phyloP scores from a whole-genome alignment of 1,139 yeast genomes.

The Martiniozyma asiatica region DNA sequence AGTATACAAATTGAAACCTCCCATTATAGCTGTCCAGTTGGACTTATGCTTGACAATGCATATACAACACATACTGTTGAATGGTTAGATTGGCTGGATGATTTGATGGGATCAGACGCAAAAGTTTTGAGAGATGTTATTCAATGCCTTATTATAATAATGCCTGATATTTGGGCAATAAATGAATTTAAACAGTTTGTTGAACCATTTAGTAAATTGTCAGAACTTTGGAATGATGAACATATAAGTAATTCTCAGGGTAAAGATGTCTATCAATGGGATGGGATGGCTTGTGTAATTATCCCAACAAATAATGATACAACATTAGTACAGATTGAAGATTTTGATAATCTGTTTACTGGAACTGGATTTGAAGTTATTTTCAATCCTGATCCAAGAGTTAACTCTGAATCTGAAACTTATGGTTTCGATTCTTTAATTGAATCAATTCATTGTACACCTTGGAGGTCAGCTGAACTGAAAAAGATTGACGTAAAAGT shows the following conservation, averaged over 20 bases:
- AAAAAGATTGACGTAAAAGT: neutral
- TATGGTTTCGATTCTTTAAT: neutral
- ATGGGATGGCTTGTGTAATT: constrained; percentile 8
- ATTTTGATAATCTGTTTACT: constrained; percentile 1
- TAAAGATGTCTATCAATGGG: constrained; percentile 18
- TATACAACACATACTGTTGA: constrained; percentile 8
- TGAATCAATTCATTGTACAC: neutral
- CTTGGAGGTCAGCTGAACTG: neutral
- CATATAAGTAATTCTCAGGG: constrained; percentile 5
- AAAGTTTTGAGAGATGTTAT: constrained; percentile 28
- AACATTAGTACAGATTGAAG: too few relatives aligned
- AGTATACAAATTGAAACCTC: neutral
- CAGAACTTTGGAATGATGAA: constrained; percentile 15
- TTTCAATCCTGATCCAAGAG: neutral
- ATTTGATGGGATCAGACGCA: constrained; percentile 25
- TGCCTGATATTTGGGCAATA: neutral
- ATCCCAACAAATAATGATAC: neutral
- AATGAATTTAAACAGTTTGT: constrained; percentile 3
- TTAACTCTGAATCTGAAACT: neutral
- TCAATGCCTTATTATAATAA: constrained; percentile 24
- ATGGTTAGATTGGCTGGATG: constrained; percentile 24
- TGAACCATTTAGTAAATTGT: constrained; percentile 8
- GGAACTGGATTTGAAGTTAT: constrained; percentile 1
- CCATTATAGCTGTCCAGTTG: constrained; percentile 10
- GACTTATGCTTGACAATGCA: constrained; percentile 25